phyloP scores from a whole-genome alignment of 2,329 filamentous ascomycete species.

The Neofusicoccum parvum region DNA sequence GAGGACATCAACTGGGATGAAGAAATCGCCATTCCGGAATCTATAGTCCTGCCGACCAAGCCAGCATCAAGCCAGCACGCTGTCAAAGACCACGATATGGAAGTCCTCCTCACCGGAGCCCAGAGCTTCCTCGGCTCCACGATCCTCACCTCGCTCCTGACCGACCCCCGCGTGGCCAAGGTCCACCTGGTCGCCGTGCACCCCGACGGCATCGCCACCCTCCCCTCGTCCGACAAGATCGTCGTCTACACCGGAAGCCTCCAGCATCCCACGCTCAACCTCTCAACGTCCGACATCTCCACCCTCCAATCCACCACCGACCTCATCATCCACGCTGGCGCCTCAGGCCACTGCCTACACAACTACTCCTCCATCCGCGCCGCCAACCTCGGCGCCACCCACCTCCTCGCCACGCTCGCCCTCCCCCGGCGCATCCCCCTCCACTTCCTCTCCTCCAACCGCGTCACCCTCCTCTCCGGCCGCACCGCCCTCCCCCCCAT shows the following conservation, averaged over 20 bases:
- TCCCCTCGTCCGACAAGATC: conserved; percentile 10
- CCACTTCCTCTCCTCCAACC: conserved; percentile 26
- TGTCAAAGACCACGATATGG: background rate
- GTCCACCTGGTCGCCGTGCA: conserved; percentile 49
- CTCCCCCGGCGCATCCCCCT: conserved; percentile 21
- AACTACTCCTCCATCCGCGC: conserved; percentile 30
- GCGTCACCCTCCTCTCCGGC: conserved; percentile 6
- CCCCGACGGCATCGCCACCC: background rate
- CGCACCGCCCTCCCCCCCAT: no score
- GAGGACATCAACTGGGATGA: conserved; percentile 40
- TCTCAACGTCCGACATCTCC: conserved; percentile 32
- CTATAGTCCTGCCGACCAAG: background rate
- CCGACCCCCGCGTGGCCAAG: conserved; percentile 31
- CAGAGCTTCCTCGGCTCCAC: conserved; percentile 23
- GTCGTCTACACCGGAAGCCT: conserved; percentile 43
- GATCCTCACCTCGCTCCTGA: conserved; percentile 34
- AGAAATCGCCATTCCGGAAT: conserved; percentile 33
- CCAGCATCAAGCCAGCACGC: background rate
- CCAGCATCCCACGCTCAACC: conserved; percentile 36
- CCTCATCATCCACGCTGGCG: conserved; percentile 31
- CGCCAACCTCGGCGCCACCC: conserved; percentile 27
- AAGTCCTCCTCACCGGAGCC: conserved; percentile 26
- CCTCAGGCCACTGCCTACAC: conserved; percentile 30
- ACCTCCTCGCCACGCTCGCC: conserved; percentile 19
- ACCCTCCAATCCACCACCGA: conserved; percentile 38